These are phyloP conservation scores for Termitomyces sp. DNA, from an alignment of 768 basidiomycete species.

Conservation along the genomic window DNA sequence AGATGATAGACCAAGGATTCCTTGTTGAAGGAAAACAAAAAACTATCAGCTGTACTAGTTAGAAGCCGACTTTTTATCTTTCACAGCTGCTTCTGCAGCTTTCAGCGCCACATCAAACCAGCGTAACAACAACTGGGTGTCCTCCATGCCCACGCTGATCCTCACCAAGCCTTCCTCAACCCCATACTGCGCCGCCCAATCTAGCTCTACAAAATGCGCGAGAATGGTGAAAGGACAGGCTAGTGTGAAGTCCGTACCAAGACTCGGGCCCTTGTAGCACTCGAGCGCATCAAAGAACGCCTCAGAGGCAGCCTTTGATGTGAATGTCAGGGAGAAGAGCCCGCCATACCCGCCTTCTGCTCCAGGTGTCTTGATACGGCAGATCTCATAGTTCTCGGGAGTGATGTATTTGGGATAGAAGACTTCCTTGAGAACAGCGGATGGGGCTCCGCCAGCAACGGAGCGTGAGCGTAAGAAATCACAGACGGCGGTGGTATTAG, in stretches of 20 bases:
- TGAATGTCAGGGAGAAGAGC: constrained; percentile 86
- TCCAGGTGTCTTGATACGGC: constrained; percentile 48
- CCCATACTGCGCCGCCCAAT: constrained; percentile 87
- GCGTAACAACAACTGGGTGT: constrained; percentile 49
- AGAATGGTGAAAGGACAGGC: constrained; percentile 93
- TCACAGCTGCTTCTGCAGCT: constrained; percentile 61
- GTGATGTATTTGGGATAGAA: constrained; percentile 89
- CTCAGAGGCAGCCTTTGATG: constrained; percentile 57
- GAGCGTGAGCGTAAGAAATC: constrained; percentile 70
- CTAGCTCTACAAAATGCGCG: constrained; percentile 86
- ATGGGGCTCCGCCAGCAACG: constrained; percentile 32
- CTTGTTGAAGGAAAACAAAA: constrained; percentile 31
- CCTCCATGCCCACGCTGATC: constrained; percentile 91
- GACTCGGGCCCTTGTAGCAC: constrained; percentile 86
- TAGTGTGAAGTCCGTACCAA: constrained; percentile 95
- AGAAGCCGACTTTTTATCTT: background rate
- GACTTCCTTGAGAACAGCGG: constrained; percentile 71
- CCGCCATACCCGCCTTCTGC: constrained; percentile 72
- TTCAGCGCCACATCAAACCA: constrained; percentile 65
- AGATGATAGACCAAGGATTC: constrained; percentile 21
- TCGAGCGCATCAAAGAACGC: constrained; percentile 85
- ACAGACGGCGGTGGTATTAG: constrained; percentile 80
- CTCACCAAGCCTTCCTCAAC: constrained; percentile 84
- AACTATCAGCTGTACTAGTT: background rate
- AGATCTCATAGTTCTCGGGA: constrained; percentile 65